Evolutionary conservation across 2,329 filamentous ascomycete species (phyloP), one percentile per base, ranked within the genome.

Genomic region (Trichoderma sp.): DNA sequence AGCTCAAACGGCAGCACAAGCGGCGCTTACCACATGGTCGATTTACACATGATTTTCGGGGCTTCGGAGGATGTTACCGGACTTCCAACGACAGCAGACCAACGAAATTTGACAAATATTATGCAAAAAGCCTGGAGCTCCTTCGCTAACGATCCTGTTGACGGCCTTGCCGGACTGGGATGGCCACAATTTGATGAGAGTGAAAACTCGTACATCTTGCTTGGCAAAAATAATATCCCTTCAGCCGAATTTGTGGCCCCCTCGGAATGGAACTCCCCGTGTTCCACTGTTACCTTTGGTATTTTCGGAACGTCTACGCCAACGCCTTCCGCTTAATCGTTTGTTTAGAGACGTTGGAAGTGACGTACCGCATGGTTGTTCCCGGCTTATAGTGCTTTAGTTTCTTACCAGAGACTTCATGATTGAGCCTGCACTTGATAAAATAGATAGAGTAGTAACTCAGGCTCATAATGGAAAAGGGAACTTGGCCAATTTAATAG

Each of bases 11-110:
- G 27, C 49, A 77, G 78, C 0, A 78, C 76, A 4, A 84, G 81
- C 53, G 82, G 83, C 4, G 82, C 83, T 0, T 86, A 85, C 71
- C 84, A 86, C 65, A 84, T 82, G 0, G 78, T 78, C 1, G 83
- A 85, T 47, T 62, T 85, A 62, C 79, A 83, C 68, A 84, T 85
- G 79, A 74, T 84, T 16, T 84, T 84, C 68, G 82, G 82, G 0
- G 80, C 76, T 3, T 79, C 79, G 0, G 76, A 68, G 4, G 77
- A 79, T 24, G 78, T 83, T 47, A 81, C 78, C 57, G 81, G 80
- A 1, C 74, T 83, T 6, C 71, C 75, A 0, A 73, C 77, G 5
- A 73, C 73, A 0, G 61, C 66, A 0, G 70, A 73, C 0, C 79
- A 84, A 71, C 72, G 70, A 13, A 33, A 72, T 27, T 74, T 82